Base-by-base conservation (phyloP, 352 stramenopile genomes). In the Phytophthora gonapodyides region DNA sequence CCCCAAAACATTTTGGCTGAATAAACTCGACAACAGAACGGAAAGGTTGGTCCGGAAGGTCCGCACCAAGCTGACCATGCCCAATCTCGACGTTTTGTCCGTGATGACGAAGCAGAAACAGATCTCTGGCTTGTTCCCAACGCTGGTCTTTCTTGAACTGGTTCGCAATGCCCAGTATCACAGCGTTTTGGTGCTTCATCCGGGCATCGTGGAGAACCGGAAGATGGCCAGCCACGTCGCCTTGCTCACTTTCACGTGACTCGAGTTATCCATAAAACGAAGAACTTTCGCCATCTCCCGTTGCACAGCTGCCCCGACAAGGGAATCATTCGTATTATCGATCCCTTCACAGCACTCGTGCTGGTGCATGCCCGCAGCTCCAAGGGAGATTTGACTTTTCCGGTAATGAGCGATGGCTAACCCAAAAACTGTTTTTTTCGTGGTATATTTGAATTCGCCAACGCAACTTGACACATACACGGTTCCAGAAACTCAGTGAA, bases 41-140 rank as follows among this genome's bases (percentile, higher is more conserved):
- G 17, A 52, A 46, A 12, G 53, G 13, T 19, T 35, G 31, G 35
- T 53, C 53, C 19, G 42, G 53, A 19, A 61, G 33, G 16, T 53
- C 33, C 19, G 53, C 13, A 16, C 17, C 33, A 8, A 53, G 38
- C 38, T 40, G 9, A 7, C 10, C 36, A 34, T 12, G 19, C 12
- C 13, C 40, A 1, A 9, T 17, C 3, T 40, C 12, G 30, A 17
- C 19, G 5, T 35, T 11, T 6, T 21, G 42, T 16, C 41, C 33
- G 7, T 33, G 53, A 31, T 50, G 36, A 7, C 41, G 41, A 16
- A 61, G 7, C 4, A 52, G 53, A 41, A 61, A 37, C 7, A 61
- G 10, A 19, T 9, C n/a, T 40, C 52, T 46, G 5, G 52, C n/a
- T 45, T 45, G 16, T 5, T 17, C 33, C 41, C 53, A 61, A 8